Evolutionary conservation across 257 asterid genomes (phyloP), one percentile per base, ranked within the genome.

Genomic region (Capsicum rhomboideum): DNA sequence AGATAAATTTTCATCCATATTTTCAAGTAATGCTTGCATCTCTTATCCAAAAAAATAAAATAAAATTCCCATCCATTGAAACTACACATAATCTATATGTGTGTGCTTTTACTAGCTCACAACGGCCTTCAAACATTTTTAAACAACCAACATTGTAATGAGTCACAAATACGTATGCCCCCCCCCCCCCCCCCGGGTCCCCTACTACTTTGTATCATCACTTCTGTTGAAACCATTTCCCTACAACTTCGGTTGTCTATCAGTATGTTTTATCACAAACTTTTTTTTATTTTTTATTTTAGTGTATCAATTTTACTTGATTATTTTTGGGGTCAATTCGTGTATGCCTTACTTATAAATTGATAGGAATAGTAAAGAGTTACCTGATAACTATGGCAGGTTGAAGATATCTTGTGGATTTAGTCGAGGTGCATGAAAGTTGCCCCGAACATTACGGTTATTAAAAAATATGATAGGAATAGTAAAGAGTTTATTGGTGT

Each of bases 81-180:
- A 50, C 46, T 75, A 50, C 59, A 46, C 61, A 49, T 49, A 50
- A 50, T 50, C 42, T 23, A 16, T 49, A 49, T 49, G 1, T 18
- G 10, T 71, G 18, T 50, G 82, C 63, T 77, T 50, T 50, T 16
- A 77, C 50, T 77, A 16, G 26, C 42, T 50, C 46, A 49, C 46
- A 77, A 26, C 82, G 63, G 46, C 46, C 63, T 63, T 50, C 81
- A 77, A 77, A 63, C 44, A 50, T 23, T 26, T 77, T 50, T 75
- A 49, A 50, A 75, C 63, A 49, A 26, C 63, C 81, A 49, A 29
- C 26, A 75, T 49, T 75, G 49, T 49, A 75, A 83, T 87, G 86
- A 88, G 87, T 83, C 82, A 82, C 79, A 59, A 84, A 83, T 84
- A 74, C 84, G 49, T 82, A 67, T 79, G 77, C 12, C 4, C 54